A percentile compares a stretch with the other conserved stretches of the same genome.
phyloP scores from a whole-genome alignment of 768 basidiomycete genomes.

The Rhodotorula sphaerocarpa region DNA sequence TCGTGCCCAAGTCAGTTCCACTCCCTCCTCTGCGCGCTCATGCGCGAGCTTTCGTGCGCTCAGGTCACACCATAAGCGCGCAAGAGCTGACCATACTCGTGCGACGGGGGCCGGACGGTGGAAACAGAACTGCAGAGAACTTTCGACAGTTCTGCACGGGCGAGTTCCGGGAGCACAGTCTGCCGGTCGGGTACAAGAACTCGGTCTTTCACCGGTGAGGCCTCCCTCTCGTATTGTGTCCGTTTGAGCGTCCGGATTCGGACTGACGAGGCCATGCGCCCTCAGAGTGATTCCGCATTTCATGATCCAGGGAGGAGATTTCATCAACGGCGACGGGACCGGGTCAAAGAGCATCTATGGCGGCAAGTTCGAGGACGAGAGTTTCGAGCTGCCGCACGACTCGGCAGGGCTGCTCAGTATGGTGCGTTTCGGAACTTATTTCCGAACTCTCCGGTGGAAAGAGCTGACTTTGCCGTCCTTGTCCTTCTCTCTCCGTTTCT shows the following conservation, averaged over 20 bases:
- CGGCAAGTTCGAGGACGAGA: constrained; percentile 88
- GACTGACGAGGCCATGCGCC: constrained; percentile 82
- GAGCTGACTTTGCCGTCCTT: too few species aligned
- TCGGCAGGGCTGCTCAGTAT: constrained; percentile 83
- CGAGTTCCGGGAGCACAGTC: constrained; percentile 64
- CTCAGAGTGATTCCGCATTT: constrained; percentile 49
- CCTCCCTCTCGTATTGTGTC: not conserved
- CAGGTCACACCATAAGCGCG: too few species aligned
- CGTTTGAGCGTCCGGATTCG: constrained; percentile 76
- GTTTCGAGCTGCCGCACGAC: constrained; percentile 80
- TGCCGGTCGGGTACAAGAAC: constrained; percentile 38
- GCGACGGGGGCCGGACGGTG: not conserved
- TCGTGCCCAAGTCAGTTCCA: constrained; percentile 70
- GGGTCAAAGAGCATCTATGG: constrained; percentile 97
- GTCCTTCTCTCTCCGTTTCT: not conserved
- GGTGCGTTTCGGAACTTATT: constrained; percentile 48
- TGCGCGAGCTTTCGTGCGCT: too few species aligned
- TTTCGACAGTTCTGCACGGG: constrained; percentile 95
- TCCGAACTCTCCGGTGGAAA: not conserved
- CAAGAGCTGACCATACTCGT: too few species aligned
- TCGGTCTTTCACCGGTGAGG: constrained; percentile 32
- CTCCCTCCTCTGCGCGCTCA: not conserved
- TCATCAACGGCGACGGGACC: constrained; percentile 87
- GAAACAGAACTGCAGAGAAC: constrained; percentile 82
- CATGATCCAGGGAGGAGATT: constrained; percentile 76